Evolutionary conservation across 352 stramenopile species (phyloP).

Genomic region (Pythium biforme): DNA sequence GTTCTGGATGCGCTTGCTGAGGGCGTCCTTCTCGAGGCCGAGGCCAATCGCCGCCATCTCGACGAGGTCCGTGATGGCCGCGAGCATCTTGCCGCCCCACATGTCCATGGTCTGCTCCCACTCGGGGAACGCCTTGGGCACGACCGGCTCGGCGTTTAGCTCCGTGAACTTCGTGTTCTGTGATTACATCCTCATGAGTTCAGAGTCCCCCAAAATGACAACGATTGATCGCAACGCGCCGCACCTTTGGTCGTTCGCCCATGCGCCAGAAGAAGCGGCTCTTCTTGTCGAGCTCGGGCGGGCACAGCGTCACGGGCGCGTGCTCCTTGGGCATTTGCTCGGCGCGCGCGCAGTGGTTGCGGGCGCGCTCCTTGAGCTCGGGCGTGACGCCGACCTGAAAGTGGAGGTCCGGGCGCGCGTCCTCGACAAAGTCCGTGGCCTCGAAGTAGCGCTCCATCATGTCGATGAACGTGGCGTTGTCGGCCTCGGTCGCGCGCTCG

Average conservation of each 20-base stretch:
- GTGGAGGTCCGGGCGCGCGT: conserved; percentile 86
- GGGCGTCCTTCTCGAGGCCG: conserved; percentile 72
- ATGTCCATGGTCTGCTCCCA: conserved; percentile 90
- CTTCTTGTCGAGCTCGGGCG: conserved; percentile 90
- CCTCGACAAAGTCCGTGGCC: conserved; percentile 80
- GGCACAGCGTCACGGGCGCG: conserved; percentile 80
- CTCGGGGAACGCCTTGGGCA: conserved; percentile 83
- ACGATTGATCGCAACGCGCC: too few relatives aligned
- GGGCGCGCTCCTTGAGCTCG: conserved; percentile 78
- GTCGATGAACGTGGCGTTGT: conserved; percentile 88
- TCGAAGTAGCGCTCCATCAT: conserved; percentile 95
- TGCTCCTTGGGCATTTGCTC: conserved; percentile 53
- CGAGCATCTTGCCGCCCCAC: conserved; percentile 91
- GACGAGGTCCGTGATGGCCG: conserved; percentile 75
- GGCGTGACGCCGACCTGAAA: conserved; percentile 91
- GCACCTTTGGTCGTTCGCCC: conserved; percentile 58
- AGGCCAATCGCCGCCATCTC: conserved; percentile 88
- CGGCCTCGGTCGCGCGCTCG: conserved; percentile 61
- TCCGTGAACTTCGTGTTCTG: conserved; percentile 75
- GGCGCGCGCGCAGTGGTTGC: conserved; percentile 79
- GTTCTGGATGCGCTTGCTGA: conserved; percentile 77
- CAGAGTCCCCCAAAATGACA: too few relatives aligned
- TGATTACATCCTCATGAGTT: too few relatives aligned
- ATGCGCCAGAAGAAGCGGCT: conserved; percentile 95
- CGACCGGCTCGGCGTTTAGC: conserved; percentile 86